Conservation (phyloP, 495 filamentous ascomycete species). For the Neurospora tetraspora region DNA sequence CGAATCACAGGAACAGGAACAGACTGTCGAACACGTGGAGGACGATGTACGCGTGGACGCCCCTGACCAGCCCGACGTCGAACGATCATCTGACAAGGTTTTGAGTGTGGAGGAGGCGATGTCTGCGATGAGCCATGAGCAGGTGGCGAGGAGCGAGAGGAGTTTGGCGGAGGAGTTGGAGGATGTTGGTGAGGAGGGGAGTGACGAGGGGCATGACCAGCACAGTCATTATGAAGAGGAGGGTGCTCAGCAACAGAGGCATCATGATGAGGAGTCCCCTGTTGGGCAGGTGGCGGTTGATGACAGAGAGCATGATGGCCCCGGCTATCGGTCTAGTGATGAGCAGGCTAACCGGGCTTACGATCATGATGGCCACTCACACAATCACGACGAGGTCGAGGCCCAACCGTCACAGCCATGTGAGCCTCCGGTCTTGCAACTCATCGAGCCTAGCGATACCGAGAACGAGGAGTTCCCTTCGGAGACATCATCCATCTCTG, state of each 20-base stretch:
- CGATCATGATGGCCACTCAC: background rate
- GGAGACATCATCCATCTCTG: background rate
- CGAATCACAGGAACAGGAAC: background rate
- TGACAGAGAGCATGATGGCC: background rate
- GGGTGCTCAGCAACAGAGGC: background rate
- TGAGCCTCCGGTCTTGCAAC: background rate
- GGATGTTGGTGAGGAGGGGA: background rate
- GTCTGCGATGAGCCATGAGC: background rate
- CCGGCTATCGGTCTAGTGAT: background rate
- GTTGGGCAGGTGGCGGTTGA: background rate
- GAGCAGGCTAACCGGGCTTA: background rate
- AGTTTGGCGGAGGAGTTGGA: background rate
- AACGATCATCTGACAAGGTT: background rate
- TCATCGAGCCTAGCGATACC: background rate
- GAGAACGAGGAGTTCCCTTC: background rate
- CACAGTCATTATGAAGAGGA: background rate
- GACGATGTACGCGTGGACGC: background rate
- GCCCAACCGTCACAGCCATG: background rate
- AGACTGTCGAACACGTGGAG: background rate
- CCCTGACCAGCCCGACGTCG: background rate
- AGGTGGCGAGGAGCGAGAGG: background rate
- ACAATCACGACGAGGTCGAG: background rate
- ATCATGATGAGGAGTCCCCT: background rate
- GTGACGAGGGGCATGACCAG: background rate
- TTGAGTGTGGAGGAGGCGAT: background rate